A percentile compares a stretch with the other conserved stretches of the same genome.
Evolutionary conservation across 768 basidiomycete genomes (phyloP).

Genomic region (Pulveroboletus ravenelii): DNA sequence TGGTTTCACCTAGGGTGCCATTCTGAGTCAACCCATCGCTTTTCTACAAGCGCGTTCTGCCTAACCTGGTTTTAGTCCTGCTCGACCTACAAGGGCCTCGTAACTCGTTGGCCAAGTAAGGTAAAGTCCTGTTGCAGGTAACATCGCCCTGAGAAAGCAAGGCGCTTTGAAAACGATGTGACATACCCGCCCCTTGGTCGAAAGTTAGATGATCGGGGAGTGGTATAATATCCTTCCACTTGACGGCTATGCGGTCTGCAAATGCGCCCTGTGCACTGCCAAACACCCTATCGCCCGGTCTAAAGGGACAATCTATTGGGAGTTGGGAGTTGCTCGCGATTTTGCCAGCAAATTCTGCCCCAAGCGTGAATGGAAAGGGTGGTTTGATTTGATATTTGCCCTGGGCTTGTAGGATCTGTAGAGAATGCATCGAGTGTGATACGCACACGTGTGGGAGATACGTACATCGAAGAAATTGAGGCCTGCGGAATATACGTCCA

Average conservation of each 20-base stretch:
- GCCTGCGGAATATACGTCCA: slow-evolving; percentile 71
- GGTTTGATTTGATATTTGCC: slow-evolving; percentile 88
- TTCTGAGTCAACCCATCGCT: slow-evolving; percentile 3
- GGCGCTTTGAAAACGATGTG: background rate
- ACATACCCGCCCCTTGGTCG: slow-evolving; percentile 79
- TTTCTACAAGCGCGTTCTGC: background rate
- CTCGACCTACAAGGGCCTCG: slow-evolving; percentile 84
- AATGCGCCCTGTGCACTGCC: slow-evolving; percentile 76
- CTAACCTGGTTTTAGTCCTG: slow-evolving; percentile 69
- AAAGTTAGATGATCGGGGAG: slow-evolving; percentile 75
- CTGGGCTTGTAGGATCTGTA: slow-evolving; percentile 76
- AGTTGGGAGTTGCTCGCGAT: slow-evolving; percentile 69
- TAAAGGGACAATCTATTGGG: slow-evolving; percentile 72
- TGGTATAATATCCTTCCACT: slow-evolving; percentile 47
- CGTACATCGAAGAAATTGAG: slow-evolving; percentile 75
- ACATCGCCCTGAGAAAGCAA: slow-evolving; percentile 1
- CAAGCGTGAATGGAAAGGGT: slow-evolving; percentile 79
- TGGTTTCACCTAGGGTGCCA: slow-evolving; percentile 66
- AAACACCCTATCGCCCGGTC: slow-evolving; percentile 84
- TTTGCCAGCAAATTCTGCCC: slow-evolving; percentile 79
- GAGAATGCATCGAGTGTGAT: background rate
- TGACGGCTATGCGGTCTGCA: slow-evolving; percentile 67
- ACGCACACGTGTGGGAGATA: slow-evolving; percentile 12
- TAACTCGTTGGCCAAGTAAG: slow-evolving; percentile 95
- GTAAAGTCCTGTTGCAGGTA: slow-evolving; percentile 50